Base-by-base conservation (phyloP, 306 rosid genomes). In the Ormosia semicastrata region DNA sequence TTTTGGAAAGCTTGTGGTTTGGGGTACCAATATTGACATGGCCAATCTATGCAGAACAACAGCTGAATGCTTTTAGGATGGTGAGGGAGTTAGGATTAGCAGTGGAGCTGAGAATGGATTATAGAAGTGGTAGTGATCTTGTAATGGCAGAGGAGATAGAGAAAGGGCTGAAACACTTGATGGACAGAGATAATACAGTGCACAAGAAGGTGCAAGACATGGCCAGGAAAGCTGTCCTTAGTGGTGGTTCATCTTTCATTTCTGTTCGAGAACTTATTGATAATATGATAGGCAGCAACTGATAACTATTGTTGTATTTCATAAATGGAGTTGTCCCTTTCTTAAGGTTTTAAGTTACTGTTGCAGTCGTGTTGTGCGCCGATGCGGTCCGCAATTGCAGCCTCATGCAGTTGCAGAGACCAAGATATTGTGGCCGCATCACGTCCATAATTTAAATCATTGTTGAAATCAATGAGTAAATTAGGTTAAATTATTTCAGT, bases 81-180 rank as follows among this genome's bases (percentile, higher is more conserved):
- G n/a, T n/a, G n/a, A n/a, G n/a, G n/a, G n/a, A n/a, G n/a, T n/a
- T 37, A 14, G 76, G 83, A 1, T 40, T 90, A 49, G 90, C 88
- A 0, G 40, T 85, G 66, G 88, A 92, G 68, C 9, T 90, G 83
- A 87, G 81, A 54, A 1, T 92, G 69, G 83, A 92, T 29, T 89
- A 90, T 67, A 80, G 73, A 81, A 11, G 0, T 0, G 76, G 83
- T 29, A 58, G 70, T 75, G 88, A 82, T 75, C 32, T 85, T 33
- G 90, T 89, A 32, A n/a, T 43, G 86, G 93, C 90, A 14, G 85
- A 84, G 14, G 91, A 89, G 88, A 86, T 92, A 37, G 89, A 82
- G 67, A 60, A 53, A 67, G 94, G 89, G 7, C 41, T 84, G 72
- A 78, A 69, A 59, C 47, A 53, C 1, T 79, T 89, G 18, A 85